A percentile compares a stretch with the other conserved stretches of the same genome.
These are phyloP conservation scores for Cladosporium sp. DNA, from an alignment of 2,329 filamentous ascomycete species.

Conservation along the genomic window DNA sequence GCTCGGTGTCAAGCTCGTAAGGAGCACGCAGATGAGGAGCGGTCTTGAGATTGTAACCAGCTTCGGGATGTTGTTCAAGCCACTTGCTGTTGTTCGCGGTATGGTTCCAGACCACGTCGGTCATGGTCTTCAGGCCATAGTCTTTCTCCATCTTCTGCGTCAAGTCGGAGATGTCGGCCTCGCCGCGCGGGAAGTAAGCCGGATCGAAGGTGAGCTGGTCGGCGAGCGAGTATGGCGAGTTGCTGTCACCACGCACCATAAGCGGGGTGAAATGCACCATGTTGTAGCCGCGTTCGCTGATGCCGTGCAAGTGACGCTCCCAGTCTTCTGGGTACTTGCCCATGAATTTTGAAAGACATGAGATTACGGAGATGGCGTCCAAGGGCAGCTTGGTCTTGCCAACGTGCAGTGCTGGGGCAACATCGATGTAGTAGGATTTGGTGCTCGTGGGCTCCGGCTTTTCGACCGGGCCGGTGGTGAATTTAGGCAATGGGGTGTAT, in stretches of 20 bases:
- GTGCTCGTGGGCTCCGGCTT: slow-evolving; percentile 60
- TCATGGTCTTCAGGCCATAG: slow-evolving; percentile 82
- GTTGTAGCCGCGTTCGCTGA: slow-evolving; percentile 91
- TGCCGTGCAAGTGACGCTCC: slow-evolving; percentile 84
- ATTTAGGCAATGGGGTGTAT: slow-evolving; percentile 81
- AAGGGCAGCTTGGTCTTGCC: slow-evolving; percentile 75
- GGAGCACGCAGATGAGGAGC: slow-evolving; percentile 71
- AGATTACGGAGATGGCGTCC: slow-evolving; percentile 87
- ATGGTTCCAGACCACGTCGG: slow-evolving; percentile 97
- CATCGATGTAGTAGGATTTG: slow-evolving; percentile 86
- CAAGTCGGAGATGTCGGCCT: slow-evolving; percentile 76
- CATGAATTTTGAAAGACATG: slow-evolving; percentile 97
- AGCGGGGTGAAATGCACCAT: slow-evolving; percentile 98
- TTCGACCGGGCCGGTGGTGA: slow-evolving; percentile 59
- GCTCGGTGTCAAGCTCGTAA: slow-evolving; percentile 73
- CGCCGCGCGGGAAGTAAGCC: slow-evolving; percentile 77
- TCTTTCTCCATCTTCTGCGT: slow-evolving; percentile 80
- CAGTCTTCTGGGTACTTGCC: slow-evolving; percentile 87
- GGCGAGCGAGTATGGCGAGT: slow-evolving; percentile 96
- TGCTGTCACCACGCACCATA: slow-evolving; percentile 83
- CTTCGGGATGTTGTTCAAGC: slow-evolving; percentile 91
- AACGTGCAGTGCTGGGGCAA: slow-evolving; percentile 77
- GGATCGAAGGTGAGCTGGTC: slow-evolving; percentile 89
- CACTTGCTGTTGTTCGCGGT: slow-evolving; percentile 94
- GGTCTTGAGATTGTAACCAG: slow-evolving; percentile 90